Conservation (phyloP, 2,329 filamentous ascomycete species). For the Fusarium gaditjirri region DNA sequence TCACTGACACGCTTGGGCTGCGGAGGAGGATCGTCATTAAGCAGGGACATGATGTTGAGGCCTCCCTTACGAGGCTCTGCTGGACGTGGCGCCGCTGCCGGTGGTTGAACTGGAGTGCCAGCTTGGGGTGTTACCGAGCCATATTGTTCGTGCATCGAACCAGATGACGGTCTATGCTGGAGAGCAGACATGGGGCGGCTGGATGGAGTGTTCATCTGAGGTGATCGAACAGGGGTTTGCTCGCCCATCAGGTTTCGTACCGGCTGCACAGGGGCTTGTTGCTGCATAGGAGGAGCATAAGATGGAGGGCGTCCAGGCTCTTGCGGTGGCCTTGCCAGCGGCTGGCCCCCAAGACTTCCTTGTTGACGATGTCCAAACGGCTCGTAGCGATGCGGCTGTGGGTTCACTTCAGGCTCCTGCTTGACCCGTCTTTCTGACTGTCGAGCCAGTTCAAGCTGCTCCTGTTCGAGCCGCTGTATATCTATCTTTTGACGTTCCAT, state of each 20-base stretch:
- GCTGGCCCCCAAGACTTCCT: constrained; percentile 52
- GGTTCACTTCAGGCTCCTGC: constrained; percentile 60
- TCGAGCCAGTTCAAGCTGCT: constrained; percentile 44
- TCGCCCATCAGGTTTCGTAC: constrained; percentile 56
- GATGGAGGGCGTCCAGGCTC: constrained; percentile 56
- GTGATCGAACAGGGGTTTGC: constrained; percentile 50
- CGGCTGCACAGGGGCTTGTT: constrained; percentile 53
- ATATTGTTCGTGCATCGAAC: constrained; percentile 47
- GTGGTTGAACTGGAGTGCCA: constrained; percentile 46
- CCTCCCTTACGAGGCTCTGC: constrained; percentile 68
- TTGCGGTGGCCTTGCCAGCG: constrained; percentile 54
- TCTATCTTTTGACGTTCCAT: constrained; percentile 49
- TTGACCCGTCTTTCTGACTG: constrained; percentile 54
- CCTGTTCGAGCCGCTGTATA: constrained; percentile 46
- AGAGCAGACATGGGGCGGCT: constrained; percentile 53
- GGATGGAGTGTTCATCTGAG: constrained; percentile 52
- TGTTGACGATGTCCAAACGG: constrained; percentile 55
- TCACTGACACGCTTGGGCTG: constrained; percentile 64
- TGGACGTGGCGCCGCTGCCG: constrained; percentile 53
- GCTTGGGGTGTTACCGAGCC: constrained; percentile 44
- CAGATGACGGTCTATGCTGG: constrained; percentile 49
- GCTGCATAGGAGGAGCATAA: constrained; percentile 46
- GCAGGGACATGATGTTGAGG: constrained; percentile 70
- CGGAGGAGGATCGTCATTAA: constrained; percentile 67
- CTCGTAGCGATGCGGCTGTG: constrained; percentile 57